Percentiles rank a stretch among this genome's conserved stretches.
phyloP scores from a whole-genome alignment of 148 eudicot genomes.

The Camellia sinensis region DNA sequence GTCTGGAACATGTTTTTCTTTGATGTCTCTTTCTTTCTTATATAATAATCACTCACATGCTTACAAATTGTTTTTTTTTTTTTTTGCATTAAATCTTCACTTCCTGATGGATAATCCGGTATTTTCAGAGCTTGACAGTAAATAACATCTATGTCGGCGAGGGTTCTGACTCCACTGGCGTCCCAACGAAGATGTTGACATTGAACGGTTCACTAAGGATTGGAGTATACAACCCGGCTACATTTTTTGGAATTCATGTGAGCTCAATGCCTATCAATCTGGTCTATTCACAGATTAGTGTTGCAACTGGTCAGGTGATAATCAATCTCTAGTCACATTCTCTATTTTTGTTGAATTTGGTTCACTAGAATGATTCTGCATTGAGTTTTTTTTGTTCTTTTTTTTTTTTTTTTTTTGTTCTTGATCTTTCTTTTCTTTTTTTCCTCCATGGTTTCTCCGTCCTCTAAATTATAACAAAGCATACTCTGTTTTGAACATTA shows the following conservation, averaged over 20 bases:
- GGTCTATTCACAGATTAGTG: conserved; percentile 59
- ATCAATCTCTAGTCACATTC: background rate
- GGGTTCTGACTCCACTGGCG: conserved; percentile 79
- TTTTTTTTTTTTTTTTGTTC: background rate
- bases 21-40: too few species aligned
- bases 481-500: background rate
- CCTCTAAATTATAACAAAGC: background rate
- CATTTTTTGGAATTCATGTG: conserved; percentile 86
- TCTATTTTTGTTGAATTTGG: background rate
- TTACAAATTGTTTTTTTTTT: too few species aligned
- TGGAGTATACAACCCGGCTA: conserved; percentile 82
- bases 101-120: conserved; percentile 2
- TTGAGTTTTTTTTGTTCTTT: background rate
- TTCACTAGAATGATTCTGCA: background rate
- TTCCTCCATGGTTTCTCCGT: too few species aligned
- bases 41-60: too few species aligned
- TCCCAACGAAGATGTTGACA: conserved; percentile 69
- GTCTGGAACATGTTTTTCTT: too few species aligned
- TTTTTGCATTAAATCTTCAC: background rate
- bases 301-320: conserved; percentile 83
- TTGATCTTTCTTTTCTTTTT: background rate
- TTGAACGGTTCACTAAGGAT: conserved; percentile 62
- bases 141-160: conserved; percentile 55
- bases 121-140: conserved; percentile 69
- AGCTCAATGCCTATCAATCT: conserved; percentile 68